Conservation (phyloP, 805 yeast species). For the Cyberlindnera xishuangbannaensis region DNA sequence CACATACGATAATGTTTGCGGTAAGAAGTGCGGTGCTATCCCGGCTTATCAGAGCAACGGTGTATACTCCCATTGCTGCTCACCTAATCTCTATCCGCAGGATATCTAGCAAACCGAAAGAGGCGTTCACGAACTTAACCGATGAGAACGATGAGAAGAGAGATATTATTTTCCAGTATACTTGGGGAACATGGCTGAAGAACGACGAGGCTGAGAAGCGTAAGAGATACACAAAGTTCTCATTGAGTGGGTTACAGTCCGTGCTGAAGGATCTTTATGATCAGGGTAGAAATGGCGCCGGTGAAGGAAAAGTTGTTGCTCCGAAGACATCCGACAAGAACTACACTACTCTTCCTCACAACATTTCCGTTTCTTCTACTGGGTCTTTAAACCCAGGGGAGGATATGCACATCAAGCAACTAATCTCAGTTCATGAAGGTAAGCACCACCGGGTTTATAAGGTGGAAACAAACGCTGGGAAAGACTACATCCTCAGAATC, state of each 20-base stretch:
- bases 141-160: conserved; percentile 65
- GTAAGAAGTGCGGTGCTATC: conserved; percentile 11
- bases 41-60: conserved; percentile 10
- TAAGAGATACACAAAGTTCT: conserved; percentile 73
- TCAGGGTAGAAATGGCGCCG: conserved; percentile 32
- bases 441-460: conserved; percentile 87
- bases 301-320: conserved; percentile 18
- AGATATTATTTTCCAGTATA: conserved; percentile 71
- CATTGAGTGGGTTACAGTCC: conserved; percentile 66
- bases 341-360: conserved; percentile 42
- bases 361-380: conserved; percentile 35
- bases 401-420: conserved; percentile 52
- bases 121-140: conserved; percentile 44
- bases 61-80: conserved; percentile 2
- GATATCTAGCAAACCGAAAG: conserved; percentile 27
- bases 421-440: conserved; percentile 88
- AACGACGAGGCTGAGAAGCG: conserved; percentile 71
- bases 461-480: conserved; percentile 55
- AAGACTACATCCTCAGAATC: conserved; percentile 67
- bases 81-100: conserved; percentile 18
- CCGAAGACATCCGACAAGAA: conserved; percentile 36
- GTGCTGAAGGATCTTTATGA: conserved; percentile 41
- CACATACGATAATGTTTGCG: no score
- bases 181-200: conserved; percentile 94
- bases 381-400: conserved; percentile 41